Base-by-base conservation (phyloP, 225 moss, liverwort and hornwort genomes). In the Sphagnum tenellum region DNA sequence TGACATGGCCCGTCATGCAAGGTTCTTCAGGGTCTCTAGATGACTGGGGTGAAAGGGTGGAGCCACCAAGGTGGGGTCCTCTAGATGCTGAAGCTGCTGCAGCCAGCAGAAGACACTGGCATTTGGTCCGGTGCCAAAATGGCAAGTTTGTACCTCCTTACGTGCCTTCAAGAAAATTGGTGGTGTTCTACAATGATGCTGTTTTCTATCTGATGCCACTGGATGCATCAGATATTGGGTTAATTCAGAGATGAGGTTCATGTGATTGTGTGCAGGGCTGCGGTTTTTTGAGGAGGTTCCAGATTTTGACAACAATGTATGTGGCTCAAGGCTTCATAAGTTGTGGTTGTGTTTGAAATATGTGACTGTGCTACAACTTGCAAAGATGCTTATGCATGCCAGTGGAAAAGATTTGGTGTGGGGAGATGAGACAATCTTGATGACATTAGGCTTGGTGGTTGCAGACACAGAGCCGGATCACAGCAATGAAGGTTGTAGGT, bases 201-300 rank as follows among this genome's bases (percentile, higher is more conserved):
- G 29, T 29, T 29, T 29, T 29, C 29, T 29, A 29, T 29, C 29
- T 0, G 29, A 29, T 29, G 29, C 29, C 29, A 29, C 29, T 29
- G 29, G 29, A 29, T 29, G 29, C 29, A 29, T 29, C 29, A 29
- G 29, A 29, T 29, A 29, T 29, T 29, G 29, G 29, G 1, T 29
- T 29, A 29, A 29, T 29, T 29, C 29, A 29, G 29, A 29, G 29
- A 29, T 29, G 29, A 29, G 29, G 29, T 29, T 29, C 29, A 29
- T 29, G 29, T 29, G 29, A 29, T 29, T 29, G 29, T 29, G 29
- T 73, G 71, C 87, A 92, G 92, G 92, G 44, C 78, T 92, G 50
- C 83, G 89, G 4, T 89, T 89, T 72, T 92, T 92, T 80, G 92
- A 92, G 64, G 87, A 92, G 72, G 83, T 86, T 58, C 87, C 89